Base-by-base conservation (phyloP, 176 grass and related monocot species). In the Carex cristatella region DNA sequence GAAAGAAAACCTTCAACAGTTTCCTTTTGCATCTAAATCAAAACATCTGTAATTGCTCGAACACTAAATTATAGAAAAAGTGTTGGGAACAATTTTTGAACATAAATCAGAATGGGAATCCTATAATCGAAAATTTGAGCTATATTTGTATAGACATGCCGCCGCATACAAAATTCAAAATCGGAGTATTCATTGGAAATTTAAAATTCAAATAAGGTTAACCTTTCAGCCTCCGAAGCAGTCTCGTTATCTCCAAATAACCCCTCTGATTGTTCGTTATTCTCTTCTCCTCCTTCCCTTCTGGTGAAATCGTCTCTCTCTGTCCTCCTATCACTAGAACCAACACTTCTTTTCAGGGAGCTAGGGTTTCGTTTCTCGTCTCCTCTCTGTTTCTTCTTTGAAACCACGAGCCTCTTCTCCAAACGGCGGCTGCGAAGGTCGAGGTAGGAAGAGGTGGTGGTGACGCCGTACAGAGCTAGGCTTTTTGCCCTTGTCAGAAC, bases 381-480 rank as follows among this genome's bases (percentile, higher is more conserved):
- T 23, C 10, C 31, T 15, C 68, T 12, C 42, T 33, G 40, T n/a
- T 57, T 66, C 69, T 58, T 62, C 80, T 58, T 79, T 0, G 84
- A 57, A 27, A 66, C 28, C 11, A 11, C 32, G 28, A 71, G 59
- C 2, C 33, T 53, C 80, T 84, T 90, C 70, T 86, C 69, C 53
- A 90, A 81, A 16, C 88, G 80, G 49, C 88, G 88, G 80, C 71
- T 84, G 4, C 88, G 88, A 35, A 90, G 88, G 64, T 90, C 79
- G 80, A 90, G 84, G 84, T 83, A 90, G 68, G 62, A 83, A 18
- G 68, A 79, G 23, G 83, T 19, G 44, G 54, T 55, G 83, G 37
- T 38, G 61, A 37, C 58, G 76, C 38, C 62, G 31, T 61, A 48
- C 2, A 42, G n/a, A 11, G 81, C 56, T 33, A 78, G 28, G 28